Conservation (phyloP, 129 eudicot species). For the Deinandra increscens region DNA sequence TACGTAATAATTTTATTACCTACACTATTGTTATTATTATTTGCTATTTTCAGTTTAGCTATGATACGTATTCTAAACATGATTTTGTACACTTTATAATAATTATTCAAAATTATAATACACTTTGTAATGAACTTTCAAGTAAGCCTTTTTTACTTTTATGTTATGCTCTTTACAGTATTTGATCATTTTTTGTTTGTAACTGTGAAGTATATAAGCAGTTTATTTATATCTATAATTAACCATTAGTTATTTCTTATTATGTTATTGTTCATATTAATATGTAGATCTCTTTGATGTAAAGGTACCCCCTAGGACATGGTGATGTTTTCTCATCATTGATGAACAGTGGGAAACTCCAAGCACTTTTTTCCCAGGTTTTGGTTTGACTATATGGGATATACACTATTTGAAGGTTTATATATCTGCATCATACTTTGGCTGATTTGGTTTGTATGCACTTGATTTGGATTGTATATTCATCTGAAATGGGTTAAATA, state of each 20-base stretch:
- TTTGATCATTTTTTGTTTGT: background rate
- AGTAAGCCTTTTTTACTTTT: conserved; percentile 39
- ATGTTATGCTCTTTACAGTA: background rate
- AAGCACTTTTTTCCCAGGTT: conserved; percentile 50
- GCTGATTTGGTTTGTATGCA: no score
- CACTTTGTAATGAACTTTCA: conserved; percentile 18
- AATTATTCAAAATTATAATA: background rate
- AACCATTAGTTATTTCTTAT: no score
- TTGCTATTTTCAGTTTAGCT: background rate
- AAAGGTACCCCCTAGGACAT: conserved; percentile 98
- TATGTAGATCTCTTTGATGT: conserved; percentile 16
- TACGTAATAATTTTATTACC: background rate
- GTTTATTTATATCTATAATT: no score
- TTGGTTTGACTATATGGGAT: background rate
- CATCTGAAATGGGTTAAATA: no score
- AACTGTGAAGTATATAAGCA: no score
- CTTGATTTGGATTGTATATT: no score
- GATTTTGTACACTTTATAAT: background rate
- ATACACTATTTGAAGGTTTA: background rate
- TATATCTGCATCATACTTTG: background rate
- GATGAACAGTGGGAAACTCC: conserved; percentile 96
- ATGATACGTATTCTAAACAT: background rate
- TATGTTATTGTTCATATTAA: conserved; percentile 9
- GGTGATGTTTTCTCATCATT: conserved; percentile 97
- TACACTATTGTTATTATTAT: background rate